Evolutionary conservation across 805 yeast genomes (phyloP).

Genomic region (Lachancea waltii): DNA sequence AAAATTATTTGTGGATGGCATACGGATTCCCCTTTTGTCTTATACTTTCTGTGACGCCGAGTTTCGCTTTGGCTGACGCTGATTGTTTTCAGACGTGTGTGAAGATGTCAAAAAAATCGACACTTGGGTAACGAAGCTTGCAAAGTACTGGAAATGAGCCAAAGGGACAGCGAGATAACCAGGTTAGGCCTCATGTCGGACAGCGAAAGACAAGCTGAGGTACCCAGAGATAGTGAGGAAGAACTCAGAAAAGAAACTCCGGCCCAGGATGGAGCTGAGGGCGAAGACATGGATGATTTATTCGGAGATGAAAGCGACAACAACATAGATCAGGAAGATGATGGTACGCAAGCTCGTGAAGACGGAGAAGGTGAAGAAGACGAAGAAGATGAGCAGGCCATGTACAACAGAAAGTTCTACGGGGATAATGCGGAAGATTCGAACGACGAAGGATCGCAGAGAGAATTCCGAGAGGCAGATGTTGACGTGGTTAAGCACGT

Average conservation of each 20-base stretch:
- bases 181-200: slow-evolving; percentile 7
- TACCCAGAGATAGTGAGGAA: background rate
- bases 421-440: slow-evolving; percentile 28
- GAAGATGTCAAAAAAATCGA: background rate
- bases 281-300: slow-evolving; percentile 38
- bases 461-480: slow-evolving; percentile 32
- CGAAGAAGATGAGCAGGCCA: slow-evolving; percentile 32
- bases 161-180: slow-evolving; percentile 1
- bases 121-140: too few species aligned
- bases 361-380: slow-evolving; percentile 16
- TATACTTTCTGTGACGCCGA: background rate
- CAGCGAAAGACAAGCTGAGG: slow-evolving; percentile 6
- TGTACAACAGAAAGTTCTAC: slow-evolving; percentile 32
- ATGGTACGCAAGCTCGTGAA: slow-evolving; percentile 10
- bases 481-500: slow-evolving; percentile 37
- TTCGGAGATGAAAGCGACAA: slow-evolving; percentile 36
- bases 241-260: slow-evolving; percentile 8
- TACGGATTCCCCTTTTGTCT: background rate
- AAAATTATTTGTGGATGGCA: too few species aligned
- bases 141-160: background rate
- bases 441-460: slow-evolving; percentile 32
- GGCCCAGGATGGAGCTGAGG: slow-evolving; percentile 19
- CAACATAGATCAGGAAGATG: slow-evolving; percentile 24
- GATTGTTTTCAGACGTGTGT: background rate
- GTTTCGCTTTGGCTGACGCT: slow-evolving; percentile 2